Evolutionary conservation across 2,329 filamentous ascomycete genomes (phyloP).

Genomic region (Xylariaceae sp.): DNA sequence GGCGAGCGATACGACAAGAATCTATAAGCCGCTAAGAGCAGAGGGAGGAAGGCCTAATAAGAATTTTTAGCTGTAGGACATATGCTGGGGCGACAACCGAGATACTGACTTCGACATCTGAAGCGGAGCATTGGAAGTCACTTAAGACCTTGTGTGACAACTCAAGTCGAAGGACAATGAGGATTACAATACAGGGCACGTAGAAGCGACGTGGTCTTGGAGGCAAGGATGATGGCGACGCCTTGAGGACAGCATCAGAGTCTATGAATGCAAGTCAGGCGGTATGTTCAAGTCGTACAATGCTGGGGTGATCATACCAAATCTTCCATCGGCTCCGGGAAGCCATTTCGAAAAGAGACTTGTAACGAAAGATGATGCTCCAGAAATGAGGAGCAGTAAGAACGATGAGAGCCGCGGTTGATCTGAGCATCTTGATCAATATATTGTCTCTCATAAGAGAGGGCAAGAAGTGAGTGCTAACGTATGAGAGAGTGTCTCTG

Average conservation of each 20-base stretch:
- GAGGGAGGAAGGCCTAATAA: constrained; percentile 53
- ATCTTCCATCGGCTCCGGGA: constrained; percentile 54
- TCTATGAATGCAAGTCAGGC: constrained; percentile 24
- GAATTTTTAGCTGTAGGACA: neutral
- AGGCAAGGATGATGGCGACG: constrained; percentile 46
- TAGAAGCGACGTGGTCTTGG: constrained; percentile 55
- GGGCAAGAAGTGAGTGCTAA: constrained; percentile 43
- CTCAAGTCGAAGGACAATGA: constrained; percentile 55
- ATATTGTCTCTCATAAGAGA: neutral
- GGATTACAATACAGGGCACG: constrained; percentile 50
- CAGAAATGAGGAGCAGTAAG: constrained; percentile 54
- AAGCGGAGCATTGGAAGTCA: constrained; percentile 56
- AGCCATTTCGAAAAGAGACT: constrained; percentile 54
- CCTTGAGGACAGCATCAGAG: constrained; percentile 44
- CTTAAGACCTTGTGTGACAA: constrained; percentile 52
- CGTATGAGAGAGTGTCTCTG: constrained; percentile 56
- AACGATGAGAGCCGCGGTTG: constrained; percentile 55
- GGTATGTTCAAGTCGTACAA: neutral
- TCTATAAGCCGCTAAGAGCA: constrained; percentile 53
- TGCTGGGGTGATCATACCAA: constrained; percentile 40
- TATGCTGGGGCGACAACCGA: too few relatives aligned
- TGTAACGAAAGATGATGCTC: constrained; percentile 47
- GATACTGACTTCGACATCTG: constrained; percentile 54
- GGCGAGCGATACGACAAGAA: constrained; percentile 46
- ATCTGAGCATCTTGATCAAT: constrained; percentile 44